Base-by-base conservation (phyloP, 257 asterid genomes). In the Rhazya stricta region DNA sequence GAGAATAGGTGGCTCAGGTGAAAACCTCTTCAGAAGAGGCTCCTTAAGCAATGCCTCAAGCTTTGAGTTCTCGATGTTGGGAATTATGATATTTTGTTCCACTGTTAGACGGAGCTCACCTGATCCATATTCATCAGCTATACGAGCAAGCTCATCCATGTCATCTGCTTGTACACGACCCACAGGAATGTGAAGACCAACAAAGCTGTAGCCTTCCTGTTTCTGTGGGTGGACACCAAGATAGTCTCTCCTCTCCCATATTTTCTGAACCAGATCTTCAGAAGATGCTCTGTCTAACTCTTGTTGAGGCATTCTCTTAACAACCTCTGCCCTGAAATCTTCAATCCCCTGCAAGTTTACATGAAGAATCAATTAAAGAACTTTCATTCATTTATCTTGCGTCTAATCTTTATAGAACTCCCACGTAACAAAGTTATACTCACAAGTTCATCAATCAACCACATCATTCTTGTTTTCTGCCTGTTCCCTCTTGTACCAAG, bases 401-500 rank as follows among this genome's bases (percentile, higher is more conserved):
- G 18, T 62, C 4, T 18, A 61, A 61, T 30, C 32, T 6, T 61
- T 1, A 11, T 61, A 19, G 16, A 61, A 30, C 1, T 11, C 30
- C 15, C 29, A 45, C 27, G 36, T 19, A 6, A 58, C 12, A 32
- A 54, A 78, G 39, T 27, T 65, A 51, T 25, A 82, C 98, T 90
- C 34, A 94, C 99, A 50, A 94, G 97, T 85, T 94, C 99, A 82
- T 94, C 99, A 39, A 94, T 92, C 50, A 92, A 79, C 99, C 99
- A 94, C 99, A 94, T 94, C 99, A 94, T 92, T 86, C 99, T 89
- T 36, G 94, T 85, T 77, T 87, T 94, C 87, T 94, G 98, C 78
- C 99, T 79, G 82, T 94, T 94, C 74, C 97, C 96, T 84, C 98
- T 86, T 0, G 80, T 76, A 39, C 98, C 97, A 21, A 94, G 93